These are phyloP conservation scores for Fimicolochytrium jonesii DNA, from an alignment of 192 early-diverging fungal species.

Conservation along the genomic window DNA sequence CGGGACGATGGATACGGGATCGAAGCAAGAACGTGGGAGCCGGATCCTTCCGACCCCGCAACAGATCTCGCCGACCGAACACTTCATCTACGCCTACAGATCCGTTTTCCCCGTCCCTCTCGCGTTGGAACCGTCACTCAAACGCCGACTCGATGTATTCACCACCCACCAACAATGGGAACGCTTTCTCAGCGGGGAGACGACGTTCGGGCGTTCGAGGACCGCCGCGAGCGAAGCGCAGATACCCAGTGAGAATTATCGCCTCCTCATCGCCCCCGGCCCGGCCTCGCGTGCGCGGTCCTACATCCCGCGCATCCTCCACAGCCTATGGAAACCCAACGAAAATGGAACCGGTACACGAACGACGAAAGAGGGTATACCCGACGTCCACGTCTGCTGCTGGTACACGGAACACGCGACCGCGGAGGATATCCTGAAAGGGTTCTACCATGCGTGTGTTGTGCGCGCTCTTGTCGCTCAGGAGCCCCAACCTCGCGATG, in stretches of 20 bases:
- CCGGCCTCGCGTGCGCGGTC: no score
- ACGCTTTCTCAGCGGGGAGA: neutral
- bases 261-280: neutral
- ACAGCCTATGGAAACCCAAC: no score
- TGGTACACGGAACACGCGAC: conserved; percentile 55
- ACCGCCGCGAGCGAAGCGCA: no score
- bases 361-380: no score
- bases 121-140: conserved; percentile 6
- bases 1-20: neutral
- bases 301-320: no score
- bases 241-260: neutral
- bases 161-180: neutral
- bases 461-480: conserved; percentile 32
- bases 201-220: no score
- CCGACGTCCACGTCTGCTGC: conserved; percentile 37
- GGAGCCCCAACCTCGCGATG: neutral
- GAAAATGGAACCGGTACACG: no score
- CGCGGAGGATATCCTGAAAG: conserved; percentile 50
- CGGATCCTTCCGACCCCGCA: conserved; percentile 17
- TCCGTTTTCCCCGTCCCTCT: neutral
- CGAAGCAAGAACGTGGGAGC: neutral
- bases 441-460: conserved; percentile 61
- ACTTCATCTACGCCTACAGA: conserved; percentile 3
- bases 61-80: neutral
- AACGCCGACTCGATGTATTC: conserved; percentile 2